Base-by-base conservation (phyloP, 805 yeast genomes). In the Kodamaea sagamina region DNA sequence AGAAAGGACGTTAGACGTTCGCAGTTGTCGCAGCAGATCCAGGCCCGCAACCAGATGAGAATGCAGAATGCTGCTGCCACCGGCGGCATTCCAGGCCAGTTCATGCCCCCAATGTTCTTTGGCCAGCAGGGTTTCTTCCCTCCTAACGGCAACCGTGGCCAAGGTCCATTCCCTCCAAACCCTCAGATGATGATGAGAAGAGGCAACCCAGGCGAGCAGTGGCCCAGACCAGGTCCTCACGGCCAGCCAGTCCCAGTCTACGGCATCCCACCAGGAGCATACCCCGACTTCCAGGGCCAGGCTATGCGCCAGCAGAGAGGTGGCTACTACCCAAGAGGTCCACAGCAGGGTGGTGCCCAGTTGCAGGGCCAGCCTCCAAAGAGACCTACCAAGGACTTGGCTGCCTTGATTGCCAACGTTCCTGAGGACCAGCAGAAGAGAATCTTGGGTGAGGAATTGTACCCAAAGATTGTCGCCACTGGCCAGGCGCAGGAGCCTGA, bases 11-110 rank as follows among this genome's bases (percentile, higher is more conserved):
- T 89, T 46, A 89, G 99, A 81, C 86, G 96, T 68, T 81, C 88
- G 59, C 98, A 93, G 78, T 79, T 93, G 68, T 92, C 89, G 70
- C 98, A 93, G 77, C 98, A 93, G 75, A 86, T 89, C 66, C 95
- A 87, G 72, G 97, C 97, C 55, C 88, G 97, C 78, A 89, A 88
- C 82, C 97, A 92, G 75, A 81, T 90, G 85, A 88, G 97, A 80
- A 79, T 89, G 80, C 98, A 92, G 78, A 96, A 89, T 72, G 95
- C 90, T 67, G 88, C 88, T 56, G 95, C 95, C 54, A 81, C 85
- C 54, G 85, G 84, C 51, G 90, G 88, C 54, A 74, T 87, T 61
- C 88, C 88, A 61, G 90, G 90, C 57, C 95, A 86, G 75, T 86
- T 86, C 73, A 83, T 88, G 63, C 79, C 81, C 51, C 95, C 95